Evolutionary conservation across 2,329 filamentous ascomycete species (phyloP).

Genomic region (Penicillium hesseltinei): DNA sequence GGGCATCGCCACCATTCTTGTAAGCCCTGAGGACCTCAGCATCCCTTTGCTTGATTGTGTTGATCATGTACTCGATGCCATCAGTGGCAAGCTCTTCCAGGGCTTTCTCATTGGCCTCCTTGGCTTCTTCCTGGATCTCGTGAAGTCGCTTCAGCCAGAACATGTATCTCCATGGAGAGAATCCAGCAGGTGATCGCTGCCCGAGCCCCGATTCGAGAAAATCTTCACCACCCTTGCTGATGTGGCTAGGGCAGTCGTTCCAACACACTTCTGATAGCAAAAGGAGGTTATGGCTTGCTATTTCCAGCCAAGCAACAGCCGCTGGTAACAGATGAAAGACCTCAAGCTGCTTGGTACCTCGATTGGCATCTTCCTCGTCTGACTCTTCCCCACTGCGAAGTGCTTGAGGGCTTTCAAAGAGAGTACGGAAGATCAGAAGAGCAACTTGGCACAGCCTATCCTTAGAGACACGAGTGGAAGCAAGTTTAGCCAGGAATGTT

Average conservation of each 20-base stretch:
- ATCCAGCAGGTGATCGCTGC: conserved; percentile 21
- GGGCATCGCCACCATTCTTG: conserved; percentile 3
- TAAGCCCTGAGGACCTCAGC: conserved; percentile 18
- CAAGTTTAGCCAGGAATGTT: conserved; percentile 25
- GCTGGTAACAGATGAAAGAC: conserved; percentile 19
- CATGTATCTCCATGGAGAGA: conserved; percentile 28
- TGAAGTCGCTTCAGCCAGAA: conserved; percentile 29
- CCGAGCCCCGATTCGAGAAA: conserved; percentile 27
- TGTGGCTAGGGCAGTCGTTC: conserved; percentile 20
- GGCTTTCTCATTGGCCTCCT: conserved; percentile 14
- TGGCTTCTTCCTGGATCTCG: conserved; percentile 22
- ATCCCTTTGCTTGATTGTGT: conserved; percentile 14
- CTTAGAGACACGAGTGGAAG: conserved; percentile 20
- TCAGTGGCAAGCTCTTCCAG: conserved; percentile 21
- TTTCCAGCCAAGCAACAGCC: conserved; percentile 19
- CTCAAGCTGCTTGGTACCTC: conserved; percentile 7
- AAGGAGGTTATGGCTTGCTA: conserved; percentile 19
- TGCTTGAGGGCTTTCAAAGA: conserved; percentile 16
- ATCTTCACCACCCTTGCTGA: conserved; percentile 15
- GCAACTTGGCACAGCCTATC: conserved; percentile 24
- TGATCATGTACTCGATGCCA: conserved; percentile 22
- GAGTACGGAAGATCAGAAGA: conserved; percentile 18
- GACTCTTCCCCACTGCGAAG: conserved; percentile 17
- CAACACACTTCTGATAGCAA: conserved; percentile 22
- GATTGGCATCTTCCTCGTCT: conserved; percentile 15